Conservation (phyloP, 495 filamentous ascomycete genomes). For the Collariella sp. region DNA sequence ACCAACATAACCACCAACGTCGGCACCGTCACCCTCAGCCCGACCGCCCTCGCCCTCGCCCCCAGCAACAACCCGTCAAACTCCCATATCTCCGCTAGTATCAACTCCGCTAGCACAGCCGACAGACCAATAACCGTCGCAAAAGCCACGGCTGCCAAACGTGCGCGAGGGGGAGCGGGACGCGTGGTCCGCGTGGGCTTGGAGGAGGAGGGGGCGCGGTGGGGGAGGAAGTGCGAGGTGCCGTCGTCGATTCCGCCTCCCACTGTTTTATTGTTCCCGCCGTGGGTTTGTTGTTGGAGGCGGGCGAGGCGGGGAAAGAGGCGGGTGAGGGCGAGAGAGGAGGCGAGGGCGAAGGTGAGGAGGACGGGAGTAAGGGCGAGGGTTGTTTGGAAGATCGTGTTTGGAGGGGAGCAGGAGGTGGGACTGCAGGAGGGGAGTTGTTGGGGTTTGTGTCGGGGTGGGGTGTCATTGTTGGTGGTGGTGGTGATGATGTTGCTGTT, state of each 20-base stretch:
- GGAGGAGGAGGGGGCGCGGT: constrained; percentile 43
- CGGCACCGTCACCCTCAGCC: constrained; percentile 55
- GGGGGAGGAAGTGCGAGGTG: constrained; percentile 46
- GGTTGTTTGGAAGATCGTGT: constrained; percentile 21
- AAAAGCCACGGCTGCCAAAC: constrained; percentile 55
- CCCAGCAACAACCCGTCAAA: constrained; percentile 52
- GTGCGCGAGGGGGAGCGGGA: constrained; percentile 37
- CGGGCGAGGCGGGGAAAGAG: constrained; percentile 56
- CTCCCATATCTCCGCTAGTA: constrained; percentile 73
- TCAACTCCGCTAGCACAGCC: constrained; percentile 62
- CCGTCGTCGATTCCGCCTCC: constrained; percentile 26
- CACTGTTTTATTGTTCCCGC: not conserved
- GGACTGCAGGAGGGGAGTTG: constrained; percentile 21
- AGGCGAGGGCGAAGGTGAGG: constrained; percentile 51
- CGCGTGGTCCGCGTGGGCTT: constrained; percentile 43
- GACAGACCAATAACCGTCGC: constrained; percentile 63
- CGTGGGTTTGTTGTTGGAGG: constrained; percentile 17
- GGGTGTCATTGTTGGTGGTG: not conserved
- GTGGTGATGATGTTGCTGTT: not conserved
- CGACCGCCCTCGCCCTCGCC: constrained; percentile 49
- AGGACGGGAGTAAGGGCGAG: constrained; percentile 44
- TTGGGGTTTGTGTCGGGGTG: not conserved
- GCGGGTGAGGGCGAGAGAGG: constrained; percentile 48
- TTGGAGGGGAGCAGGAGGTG: constrained; percentile 21
- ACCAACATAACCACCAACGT: constrained; percentile 58